Evolutionary conservation across 116 monocot genomes (phyloP), one percentile per base, ranked within the genome.

Genomic region (Iris pallida): DNA sequence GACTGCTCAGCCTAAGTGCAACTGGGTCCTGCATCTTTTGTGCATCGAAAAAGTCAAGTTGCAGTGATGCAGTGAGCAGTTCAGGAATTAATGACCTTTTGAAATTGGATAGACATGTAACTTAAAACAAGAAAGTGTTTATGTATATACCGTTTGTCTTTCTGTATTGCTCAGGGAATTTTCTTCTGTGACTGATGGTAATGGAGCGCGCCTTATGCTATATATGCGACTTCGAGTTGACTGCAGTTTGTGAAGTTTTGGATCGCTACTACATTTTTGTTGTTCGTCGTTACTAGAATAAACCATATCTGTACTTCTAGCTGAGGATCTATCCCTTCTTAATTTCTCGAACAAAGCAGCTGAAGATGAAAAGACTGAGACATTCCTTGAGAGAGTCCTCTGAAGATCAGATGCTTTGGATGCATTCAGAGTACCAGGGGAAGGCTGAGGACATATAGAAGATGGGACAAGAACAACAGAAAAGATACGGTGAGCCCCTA

Each of bases 321-420:
- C 67, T 47, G 80, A 70, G 67, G 55, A 41, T 70, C 77, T 83
- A 3, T 89, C 87, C 62, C 73, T 79, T 67, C 65, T 82, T 64
- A 89, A 63, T 55, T 96, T 96, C 20, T 85, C 83, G 71, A 96
- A 92, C 18, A 95, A 68, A 75, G 92, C 89, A 72, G 92, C 89
- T 64, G 96, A 96, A 75, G 96, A 92, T 57, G 96, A 92, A 78
- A 96, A 96, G 58, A 89, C 89, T 40, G 92, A 96, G 57, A 89
- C 87, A 40, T 89, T 89, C 68, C 86, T 80, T 41, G 89, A 87
- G 16, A 96, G 82, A 20, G 92, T 92, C 67, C 92, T 80, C 47
- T 48, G 73, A 64, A 89, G 67, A 84, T 87, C 83, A 73, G 65
- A 42, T 41, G 15, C 44, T 43, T 68, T 76, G 4, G 66, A 13